Conservation (phyloP, 139 green algal species). For the Limnomonas spitsbergensis region DNA sequence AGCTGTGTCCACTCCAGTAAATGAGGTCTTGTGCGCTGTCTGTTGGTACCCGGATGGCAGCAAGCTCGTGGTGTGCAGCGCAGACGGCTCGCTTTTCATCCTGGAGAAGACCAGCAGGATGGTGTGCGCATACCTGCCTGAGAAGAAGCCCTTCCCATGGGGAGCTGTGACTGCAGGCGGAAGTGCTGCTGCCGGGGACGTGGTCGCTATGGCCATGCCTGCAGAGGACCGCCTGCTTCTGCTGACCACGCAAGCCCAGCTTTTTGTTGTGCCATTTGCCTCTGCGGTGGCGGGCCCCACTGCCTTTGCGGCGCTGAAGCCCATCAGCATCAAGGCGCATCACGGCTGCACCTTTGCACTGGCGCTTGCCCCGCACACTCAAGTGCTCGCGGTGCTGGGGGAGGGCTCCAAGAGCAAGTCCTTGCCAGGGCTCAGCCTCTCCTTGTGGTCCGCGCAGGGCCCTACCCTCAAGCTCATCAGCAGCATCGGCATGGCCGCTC, state of each 20-base stretch:
- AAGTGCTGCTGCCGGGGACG: background rate
- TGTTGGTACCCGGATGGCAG: constrained; percentile 9
- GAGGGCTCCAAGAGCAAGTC: constrained; percentile 7
- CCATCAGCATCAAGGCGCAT: constrained; percentile 11
- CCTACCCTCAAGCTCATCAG: background rate
- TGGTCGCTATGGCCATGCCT: background rate
- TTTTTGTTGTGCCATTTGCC: background rate
- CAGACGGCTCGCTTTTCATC: background rate
- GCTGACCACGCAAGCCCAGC: background rate
- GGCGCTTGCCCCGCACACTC: background rate
- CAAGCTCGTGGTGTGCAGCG: background rate
- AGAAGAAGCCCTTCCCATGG: constrained; percentile 12
- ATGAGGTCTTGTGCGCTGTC: background rate
- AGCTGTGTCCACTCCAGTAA: background rate
- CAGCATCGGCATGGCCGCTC: background rate
- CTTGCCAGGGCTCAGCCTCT: background rate
- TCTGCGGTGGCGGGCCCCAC: background rate
- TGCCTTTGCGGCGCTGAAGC: background rate
- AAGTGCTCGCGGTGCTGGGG: background rate
- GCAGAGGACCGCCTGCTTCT: constrained; percentile 7
- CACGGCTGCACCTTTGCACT: background rate
- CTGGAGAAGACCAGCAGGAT: background rate
- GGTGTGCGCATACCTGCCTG: constrained; percentile 2
- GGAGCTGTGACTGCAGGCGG: no score
- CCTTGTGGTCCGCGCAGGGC: background rate